Conservation (phyloP, 208 protist species). For the Leishmania arabica region DNA sequence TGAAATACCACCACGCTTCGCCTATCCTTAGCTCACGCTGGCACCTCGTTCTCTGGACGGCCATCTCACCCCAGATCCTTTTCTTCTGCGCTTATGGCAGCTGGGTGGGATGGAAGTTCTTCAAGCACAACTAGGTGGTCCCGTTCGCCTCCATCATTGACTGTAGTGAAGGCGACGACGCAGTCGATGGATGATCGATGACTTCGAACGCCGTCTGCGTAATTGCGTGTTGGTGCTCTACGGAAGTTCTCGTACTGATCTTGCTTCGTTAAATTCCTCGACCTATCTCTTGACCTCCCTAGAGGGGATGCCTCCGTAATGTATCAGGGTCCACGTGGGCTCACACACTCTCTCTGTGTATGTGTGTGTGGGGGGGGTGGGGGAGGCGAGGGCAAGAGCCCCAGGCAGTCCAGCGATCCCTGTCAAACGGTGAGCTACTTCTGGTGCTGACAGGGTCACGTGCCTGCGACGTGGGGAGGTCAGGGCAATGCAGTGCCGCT, state of each 20-base stretch:
- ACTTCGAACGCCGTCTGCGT: too few relatives aligned
- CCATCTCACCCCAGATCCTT: conserved; percentile 32
- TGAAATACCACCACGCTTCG: conserved; percentile 18
- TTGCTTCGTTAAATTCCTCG: too few relatives aligned
- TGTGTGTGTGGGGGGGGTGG: too few relatives aligned
- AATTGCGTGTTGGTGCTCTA: too few relatives aligned
- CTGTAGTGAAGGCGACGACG: not conserved
- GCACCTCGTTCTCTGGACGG: conserved; percentile 32
- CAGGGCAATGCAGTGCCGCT: not conserved
- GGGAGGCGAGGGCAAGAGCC: not conserved
- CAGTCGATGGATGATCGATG: not conserved
- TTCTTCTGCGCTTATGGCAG: conserved; percentile 34
- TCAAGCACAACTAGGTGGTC: conserved; percentile 25
- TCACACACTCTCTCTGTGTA: not conserved
- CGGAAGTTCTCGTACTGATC: too few relatives aligned
- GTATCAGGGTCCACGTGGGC: too few relatives aligned
- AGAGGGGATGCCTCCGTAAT: too few relatives aligned
- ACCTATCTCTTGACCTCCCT: too few relatives aligned
- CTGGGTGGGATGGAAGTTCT: conserved; percentile 42
- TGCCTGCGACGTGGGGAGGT: not conserved
- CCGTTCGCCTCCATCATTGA: too few relatives aligned
- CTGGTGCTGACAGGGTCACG: not conserved
- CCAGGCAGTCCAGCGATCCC: not conserved
- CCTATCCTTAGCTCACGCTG: conserved; percentile 28
- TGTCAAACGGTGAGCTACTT: not conserved